phyloP scores from a whole-genome alignment of 352 stramenopile genomes.

The Globisporangium camurandrum region DNA sequence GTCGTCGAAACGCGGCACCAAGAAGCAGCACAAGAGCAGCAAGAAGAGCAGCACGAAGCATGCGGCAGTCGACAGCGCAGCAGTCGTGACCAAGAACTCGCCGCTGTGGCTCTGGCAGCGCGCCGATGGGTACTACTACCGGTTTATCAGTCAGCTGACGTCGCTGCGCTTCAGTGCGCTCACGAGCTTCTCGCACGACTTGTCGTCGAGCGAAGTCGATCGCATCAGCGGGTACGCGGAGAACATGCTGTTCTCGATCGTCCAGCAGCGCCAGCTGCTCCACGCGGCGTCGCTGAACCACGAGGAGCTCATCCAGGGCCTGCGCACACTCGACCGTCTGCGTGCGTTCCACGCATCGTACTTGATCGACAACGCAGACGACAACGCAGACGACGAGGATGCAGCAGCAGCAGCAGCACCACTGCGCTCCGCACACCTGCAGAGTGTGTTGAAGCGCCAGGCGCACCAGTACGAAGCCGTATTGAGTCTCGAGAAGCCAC shows the following conservation, averaged over 20 bases:
- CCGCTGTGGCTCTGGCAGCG: slow-evolving; percentile 77
- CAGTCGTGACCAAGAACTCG: slow-evolving; percentile 34
- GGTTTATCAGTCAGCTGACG: slow-evolving; percentile 71
- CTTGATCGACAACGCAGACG: slow-evolving; percentile 1
- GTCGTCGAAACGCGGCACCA: slow-evolving; percentile 14
- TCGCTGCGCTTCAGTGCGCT: slow-evolving; percentile 71
- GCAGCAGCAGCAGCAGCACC: no score
- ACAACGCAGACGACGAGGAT: background rate
- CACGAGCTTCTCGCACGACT: slow-evolving; percentile 80
- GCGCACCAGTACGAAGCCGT: slow-evolving; percentile 39
- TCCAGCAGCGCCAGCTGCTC: slow-evolving; percentile 85
- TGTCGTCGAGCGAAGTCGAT: slow-evolving; percentile 76
- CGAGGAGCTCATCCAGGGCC: slow-evolving; percentile 47
- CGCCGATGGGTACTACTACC: slow-evolving; percentile 87
- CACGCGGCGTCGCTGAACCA: slow-evolving; percentile 61
- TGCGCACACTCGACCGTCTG: slow-evolving; percentile 46
- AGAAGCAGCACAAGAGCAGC: slow-evolving; percentile 21
- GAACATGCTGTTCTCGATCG: slow-evolving; percentile 83
- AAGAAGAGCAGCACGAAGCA: background rate
- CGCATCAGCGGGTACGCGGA: slow-evolving; percentile 87
- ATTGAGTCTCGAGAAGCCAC: slow-evolving; percentile 31
- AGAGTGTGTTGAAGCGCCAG: slow-evolving; percentile 42
- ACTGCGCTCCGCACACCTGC: no score
- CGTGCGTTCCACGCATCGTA: slow-evolving; percentile 27
- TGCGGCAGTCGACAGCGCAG: slow-evolving; percentile 6